Conservation (phyloP, 495 filamentous ascomycete species). For the Hypoxylon lienhwacheense region DNA sequence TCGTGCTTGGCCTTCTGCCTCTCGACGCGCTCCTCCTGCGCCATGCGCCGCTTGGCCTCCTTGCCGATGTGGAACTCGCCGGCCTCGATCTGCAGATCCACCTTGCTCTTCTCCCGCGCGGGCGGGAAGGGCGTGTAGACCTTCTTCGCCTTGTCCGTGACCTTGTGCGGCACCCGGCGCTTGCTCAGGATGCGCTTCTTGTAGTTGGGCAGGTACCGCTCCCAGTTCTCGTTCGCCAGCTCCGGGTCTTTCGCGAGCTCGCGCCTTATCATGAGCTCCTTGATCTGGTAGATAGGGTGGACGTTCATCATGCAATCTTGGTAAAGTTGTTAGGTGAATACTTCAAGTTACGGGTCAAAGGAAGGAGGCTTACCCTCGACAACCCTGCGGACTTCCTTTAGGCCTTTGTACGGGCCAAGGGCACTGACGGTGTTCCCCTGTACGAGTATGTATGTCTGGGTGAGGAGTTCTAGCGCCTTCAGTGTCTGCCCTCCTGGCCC, state of each 20-base stretch:
- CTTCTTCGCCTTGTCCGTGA: conserved; percentile 93
- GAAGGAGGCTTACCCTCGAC: too few species aligned
- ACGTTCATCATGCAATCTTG: conserved; percentile 97
- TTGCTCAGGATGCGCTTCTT: conserved; percentile 92
- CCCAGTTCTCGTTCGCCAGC: conserved; percentile 86
- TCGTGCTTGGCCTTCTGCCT: conserved; percentile 80
- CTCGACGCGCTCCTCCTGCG: conserved; percentile 75
- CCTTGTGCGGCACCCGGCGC: conserved; percentile 77
- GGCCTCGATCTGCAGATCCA: conserved; percentile 96
- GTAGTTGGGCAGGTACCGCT: conserved; percentile 95
- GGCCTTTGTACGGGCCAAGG: conserved; percentile 88
- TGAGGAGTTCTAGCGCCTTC: conserved; percentile 95
- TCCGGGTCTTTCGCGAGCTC: conserved; percentile 95
- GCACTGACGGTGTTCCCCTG: conserved; percentile 94
- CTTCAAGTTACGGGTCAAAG: too few species aligned
- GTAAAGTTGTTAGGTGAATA: too few species aligned
- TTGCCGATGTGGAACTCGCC: conserved; percentile 96
- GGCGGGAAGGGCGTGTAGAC: conserved; percentile 79
- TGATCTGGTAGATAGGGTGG: conserved; percentile 86
- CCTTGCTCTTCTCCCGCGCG: conserved; percentile 70
- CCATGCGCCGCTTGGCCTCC: conserved; percentile 83
- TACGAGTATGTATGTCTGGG: conserved; percentile 88
- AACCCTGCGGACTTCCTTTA: conserved; percentile 89
- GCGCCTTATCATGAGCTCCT: conserved; percentile 98
- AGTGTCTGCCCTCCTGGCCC: conserved; percentile 67